Conservation (phyloP, 805 yeast species). For the Lachancea thermotolerans region DNA sequence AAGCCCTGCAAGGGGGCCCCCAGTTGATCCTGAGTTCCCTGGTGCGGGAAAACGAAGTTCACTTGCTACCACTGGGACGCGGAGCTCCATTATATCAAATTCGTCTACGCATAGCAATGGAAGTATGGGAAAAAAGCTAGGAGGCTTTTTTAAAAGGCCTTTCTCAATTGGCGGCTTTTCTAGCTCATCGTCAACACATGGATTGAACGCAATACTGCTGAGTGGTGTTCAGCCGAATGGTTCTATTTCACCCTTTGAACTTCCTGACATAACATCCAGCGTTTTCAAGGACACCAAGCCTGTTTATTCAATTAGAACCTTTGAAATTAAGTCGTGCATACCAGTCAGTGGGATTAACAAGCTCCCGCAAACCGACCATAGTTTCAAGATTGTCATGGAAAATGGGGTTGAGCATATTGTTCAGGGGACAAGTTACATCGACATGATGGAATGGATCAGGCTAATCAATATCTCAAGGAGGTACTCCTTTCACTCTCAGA, state of each 20-base stretch:
- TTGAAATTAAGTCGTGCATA: slow-evolving; percentile 34
- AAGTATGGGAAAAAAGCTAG: slow-evolving; percentile 39
- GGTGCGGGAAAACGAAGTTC: slow-evolving; percentile 18
- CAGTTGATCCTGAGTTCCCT: background rate
- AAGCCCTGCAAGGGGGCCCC: slow-evolving; percentile 7
- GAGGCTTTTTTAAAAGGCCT: slow-evolving; percentile 59
- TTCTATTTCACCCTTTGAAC: slow-evolving; percentile 40
- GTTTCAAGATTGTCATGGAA: slow-evolving; percentile 38
- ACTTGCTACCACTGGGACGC: slow-evolving; percentile 9
- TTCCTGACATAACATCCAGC: slow-evolving; percentile 47
- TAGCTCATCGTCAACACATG: slow-evolving; percentile 24
- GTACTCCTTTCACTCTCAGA: slow-evolving; percentile 37
- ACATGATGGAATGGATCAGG: slow-evolving; percentile 69
- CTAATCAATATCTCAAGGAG: slow-evolving; percentile 36
- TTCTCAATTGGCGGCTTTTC: slow-evolving; percentile 46
- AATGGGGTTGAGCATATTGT: slow-evolving; percentile 52
- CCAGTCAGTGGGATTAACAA: slow-evolving; percentile 33
- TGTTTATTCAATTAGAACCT: slow-evolving; percentile 37
- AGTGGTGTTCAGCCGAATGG: slow-evolving; percentile 34
- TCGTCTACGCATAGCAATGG: slow-evolving; percentile 15
- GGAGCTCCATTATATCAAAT: slow-evolving; percentile 19
- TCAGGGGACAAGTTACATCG: slow-evolving; percentile 57
- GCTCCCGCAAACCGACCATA: slow-evolving; percentile 15
- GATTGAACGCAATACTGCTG: slow-evolving; percentile 25
- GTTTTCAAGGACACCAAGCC: slow-evolving; percentile 47